These are phyloP conservation scores for Pythium utonaiense DNA, from an alignment of 352 stramenopile species.

Conservation along the genomic window DNA sequence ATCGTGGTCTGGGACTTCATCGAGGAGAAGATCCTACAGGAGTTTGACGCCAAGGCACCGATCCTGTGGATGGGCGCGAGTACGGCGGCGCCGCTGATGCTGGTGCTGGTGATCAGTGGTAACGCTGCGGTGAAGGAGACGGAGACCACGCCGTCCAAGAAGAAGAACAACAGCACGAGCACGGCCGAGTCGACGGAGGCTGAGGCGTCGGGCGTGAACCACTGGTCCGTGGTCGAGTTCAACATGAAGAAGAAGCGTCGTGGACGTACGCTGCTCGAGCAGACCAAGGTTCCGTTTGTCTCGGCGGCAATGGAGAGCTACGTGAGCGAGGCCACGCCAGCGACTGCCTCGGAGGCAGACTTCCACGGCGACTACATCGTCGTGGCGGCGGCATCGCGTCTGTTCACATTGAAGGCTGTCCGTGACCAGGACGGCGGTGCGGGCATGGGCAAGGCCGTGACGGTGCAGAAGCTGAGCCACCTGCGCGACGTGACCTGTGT, in stretches of 20 bases:
- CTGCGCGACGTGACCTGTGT: slow-evolving; percentile 55
- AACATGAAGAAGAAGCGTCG: slow-evolving; percentile 67
- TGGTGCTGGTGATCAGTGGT: slow-evolving; percentile 53
- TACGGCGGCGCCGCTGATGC: slow-evolving; percentile 43
- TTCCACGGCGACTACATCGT: slow-evolving; percentile 54
- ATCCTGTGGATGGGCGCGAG: slow-evolving; percentile 76
- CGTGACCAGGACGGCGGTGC: slow-evolving; percentile 29
- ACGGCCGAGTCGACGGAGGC: neutral
- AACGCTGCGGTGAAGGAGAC: slow-evolving; percentile 6
- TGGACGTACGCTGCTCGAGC: slow-evolving; percentile 42
- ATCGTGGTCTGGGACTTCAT: slow-evolving; percentile 76
- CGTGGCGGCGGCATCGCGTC: slow-evolving; percentile 27
- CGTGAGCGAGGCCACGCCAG: slow-evolving; percentile 5
- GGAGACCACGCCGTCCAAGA: slow-evolving; percentile 11
- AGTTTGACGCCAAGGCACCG: slow-evolving; percentile 40
- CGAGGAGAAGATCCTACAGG: slow-evolving; percentile 59
- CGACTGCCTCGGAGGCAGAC: neutral
- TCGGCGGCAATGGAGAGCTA: slow-evolving; percentile 60
- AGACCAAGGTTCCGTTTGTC: slow-evolving; percentile 44
- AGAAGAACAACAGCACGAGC: slow-evolving; percentile 2
- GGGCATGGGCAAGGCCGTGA: slow-evolving; percentile 27
- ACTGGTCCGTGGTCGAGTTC: slow-evolving; percentile 67
- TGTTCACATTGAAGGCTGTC: slow-evolving; percentile 45
- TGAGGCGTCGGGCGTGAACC: too few relatives aligned
- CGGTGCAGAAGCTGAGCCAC: slow-evolving; percentile 44